Percentiles rank a stretch among this genome's conserved stretches.
These are phyloP conservation scores for Syncephalastrum contaminatum DNA, from an alignment of 371 early-diverging fungal species.

Conservation along the genomic window DNA sequence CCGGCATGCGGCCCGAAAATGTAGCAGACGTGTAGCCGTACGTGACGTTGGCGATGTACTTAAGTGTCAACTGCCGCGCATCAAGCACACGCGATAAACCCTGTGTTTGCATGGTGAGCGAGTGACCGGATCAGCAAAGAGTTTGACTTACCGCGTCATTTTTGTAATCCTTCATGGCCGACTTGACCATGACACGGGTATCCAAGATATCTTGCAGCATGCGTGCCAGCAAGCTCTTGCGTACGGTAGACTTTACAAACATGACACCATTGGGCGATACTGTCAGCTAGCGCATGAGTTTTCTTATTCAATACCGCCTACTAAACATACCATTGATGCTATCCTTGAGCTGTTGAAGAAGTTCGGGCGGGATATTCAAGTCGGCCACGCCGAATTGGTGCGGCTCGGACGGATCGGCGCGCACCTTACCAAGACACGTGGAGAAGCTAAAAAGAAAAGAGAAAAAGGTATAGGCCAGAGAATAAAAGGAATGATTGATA, in stretches of 20 bases:
- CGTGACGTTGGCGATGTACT: constrained; percentile 90
- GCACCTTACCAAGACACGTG: constrained; percentile 74
- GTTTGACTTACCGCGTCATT: constrained; percentile 47
- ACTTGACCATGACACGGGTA: constrained; percentile 87
- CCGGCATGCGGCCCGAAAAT: constrained; percentile 90
- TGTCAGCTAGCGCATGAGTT: constrained; percentile 11
- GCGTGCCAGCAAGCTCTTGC: constrained; percentile 71
- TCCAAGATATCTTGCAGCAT: constrained; percentile 87
- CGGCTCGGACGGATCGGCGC: constrained; percentile 32
- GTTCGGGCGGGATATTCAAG: constrained; percentile 31
- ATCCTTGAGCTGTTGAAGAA: constrained; percentile 60
- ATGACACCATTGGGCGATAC: constrained; percentile 84
- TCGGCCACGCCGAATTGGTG: constrained; percentile 46
- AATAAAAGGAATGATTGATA: not conserved
- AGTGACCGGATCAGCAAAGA: not conserved
- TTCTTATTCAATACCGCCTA: not conserved
- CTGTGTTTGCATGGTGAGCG: constrained; percentile 8
- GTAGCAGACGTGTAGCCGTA: constrained; percentile 89
- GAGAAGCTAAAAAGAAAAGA: constrained; percentile 76
- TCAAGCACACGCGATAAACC: constrained; percentile 58
- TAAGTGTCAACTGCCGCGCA: constrained; percentile 81
- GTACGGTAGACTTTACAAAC: constrained; percentile 76
- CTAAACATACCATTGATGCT: constrained; percentile 56
- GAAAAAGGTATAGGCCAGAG: not conserved
- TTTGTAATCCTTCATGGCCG: constrained; percentile 74